Evolutionary conservation across 2,329 filamentous ascomycete genomes (phyloP), one percentile per base, ranked within the genome.

Genomic region (Aureobasidium sp.): DNA sequence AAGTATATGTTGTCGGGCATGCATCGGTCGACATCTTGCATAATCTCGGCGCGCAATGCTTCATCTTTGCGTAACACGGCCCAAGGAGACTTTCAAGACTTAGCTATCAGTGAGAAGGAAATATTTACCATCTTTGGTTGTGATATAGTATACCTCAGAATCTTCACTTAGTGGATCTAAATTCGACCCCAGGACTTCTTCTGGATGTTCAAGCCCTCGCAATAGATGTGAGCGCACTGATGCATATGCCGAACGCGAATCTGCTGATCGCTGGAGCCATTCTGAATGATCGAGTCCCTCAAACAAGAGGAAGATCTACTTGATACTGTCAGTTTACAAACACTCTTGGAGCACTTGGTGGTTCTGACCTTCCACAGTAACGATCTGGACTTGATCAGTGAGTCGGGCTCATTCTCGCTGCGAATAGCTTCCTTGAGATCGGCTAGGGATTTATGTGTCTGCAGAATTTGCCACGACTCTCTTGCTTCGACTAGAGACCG

Each of bases 1-100:
- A 97, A 99, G 72, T 93, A 95, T 50, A 85, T 83, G 69, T 94
- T 92, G 68, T 97, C 94, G 6, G 93, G 94, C 74, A 97, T 83
- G 71, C 87, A 90, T 66, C 94, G 83, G 67, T 94, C 89, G 21
- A 99, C 92, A 77, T 99, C 94, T 76, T 97, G 94, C 62, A 88
- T 84, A 61, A 99, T 97, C 74, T 99, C 94, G 55, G 86, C 85
- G 65, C 93, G 85, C 37, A 95, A 83, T 50, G 85, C 78, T 77
- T 97, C 91, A 74, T 99, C 93, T 68, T 87, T 83, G 49, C 91
- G 87, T 37, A 94, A 79, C n/a, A 86, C 86, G 72, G 90, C 87
- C 92, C 93, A 97, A 27, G 92, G 92, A 62, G 91, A 96, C 88
- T 96, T 79, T 68, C 72, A 74, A 67, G 68, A 69, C 79, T 80